Percentiles rank a stretch among this genome's conserved stretches.
Conservation (phyloP, 78 protist genomes). For the Anaeramoeba flamelloides region DNA sequence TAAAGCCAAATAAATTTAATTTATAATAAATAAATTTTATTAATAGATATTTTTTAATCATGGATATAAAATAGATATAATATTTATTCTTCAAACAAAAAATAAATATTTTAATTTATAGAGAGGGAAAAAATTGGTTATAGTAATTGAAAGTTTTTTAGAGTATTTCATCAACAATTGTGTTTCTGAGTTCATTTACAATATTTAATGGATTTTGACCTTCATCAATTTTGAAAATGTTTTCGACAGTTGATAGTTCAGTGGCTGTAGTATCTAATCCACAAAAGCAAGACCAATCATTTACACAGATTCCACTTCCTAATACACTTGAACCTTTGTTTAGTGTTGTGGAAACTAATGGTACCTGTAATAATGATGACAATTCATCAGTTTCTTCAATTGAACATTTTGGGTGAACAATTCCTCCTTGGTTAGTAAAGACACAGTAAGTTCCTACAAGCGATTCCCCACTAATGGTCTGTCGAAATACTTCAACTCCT, state of each 20-base stretch:
- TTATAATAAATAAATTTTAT: no score
- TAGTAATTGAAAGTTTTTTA: no score
- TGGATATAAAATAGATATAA: no score
- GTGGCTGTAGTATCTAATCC: slow-evolving; percentile 92
- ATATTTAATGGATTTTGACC: no score
- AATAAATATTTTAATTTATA: no score
- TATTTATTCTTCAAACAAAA: no score
- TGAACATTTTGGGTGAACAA: slow-evolving; percentile 86
- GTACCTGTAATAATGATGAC: slow-evolving; percentile 78
- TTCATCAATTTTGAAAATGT: no score
- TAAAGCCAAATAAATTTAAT: no score
- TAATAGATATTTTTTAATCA: no score
- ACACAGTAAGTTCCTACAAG: slow-evolving; percentile 84
- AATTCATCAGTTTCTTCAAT: slow-evolving; percentile 79
- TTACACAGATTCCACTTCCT: slow-evolving; percentile 76
- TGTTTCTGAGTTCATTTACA: no score
- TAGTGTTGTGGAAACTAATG: slow-evolving; percentile 80
- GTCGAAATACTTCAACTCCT: slow-evolving; percentile 87
- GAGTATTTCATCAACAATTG: no score
- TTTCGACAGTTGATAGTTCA: slow-evolving; percentile 73
- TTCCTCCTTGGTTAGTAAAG: slow-evolving; percentile 78
- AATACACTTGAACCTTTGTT: slow-evolving; percentile 71
- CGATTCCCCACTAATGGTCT: slow-evolving; percentile 57
- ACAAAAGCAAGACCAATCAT: slow-evolving; percentile 85
- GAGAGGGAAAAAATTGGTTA: no score